Base-by-base conservation (phyloP, 2,329 filamentous ascomycete genomes). In the Xylariaceae sp. region DNA sequence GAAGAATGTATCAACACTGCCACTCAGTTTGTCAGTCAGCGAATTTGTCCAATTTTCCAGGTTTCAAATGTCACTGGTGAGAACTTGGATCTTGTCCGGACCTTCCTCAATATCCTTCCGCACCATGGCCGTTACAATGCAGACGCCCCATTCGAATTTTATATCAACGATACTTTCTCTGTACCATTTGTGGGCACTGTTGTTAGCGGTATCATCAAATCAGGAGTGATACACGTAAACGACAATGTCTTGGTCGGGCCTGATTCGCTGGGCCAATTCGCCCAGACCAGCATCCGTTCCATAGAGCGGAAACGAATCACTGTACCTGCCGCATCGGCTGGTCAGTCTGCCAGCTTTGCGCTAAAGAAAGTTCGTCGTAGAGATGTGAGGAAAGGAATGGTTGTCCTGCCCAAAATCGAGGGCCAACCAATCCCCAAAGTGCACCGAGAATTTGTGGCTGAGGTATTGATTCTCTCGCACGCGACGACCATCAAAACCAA, bases 341-440 rank as follows among this genome's bases (percentile, higher is more conserved):
- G 93, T 0, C 93, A 98, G 65, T 94, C 87, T 19, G 93, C 88
- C 1, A 93, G 87, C 8, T 94, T 98, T 57, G 91, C 93, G 0
- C 64, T 98, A 39, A 90, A 93, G 52, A 85, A 89, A 48, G 78
- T 97, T 3, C 81, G 89, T 37, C 75, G 91, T 32, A 95, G 91
- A 63, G 91, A 97, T 52, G 91, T 98, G 0, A 79, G 93, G 11
- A 98, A 98, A 71, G 93, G 93, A 22, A 97, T 97, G 90, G 93
- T 98, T 2, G 89, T 97, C 4, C 71, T 98, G 22, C 87, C 89
- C 34, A 94, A 90, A 61, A 66, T 83, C 11, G 87, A 94, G 38
- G 81, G 81, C 39, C 75, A 85, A 48, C 79, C 84, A 0, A 71
- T 60, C 55, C 87, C 71, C 50, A 93, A 83, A 51, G 87, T 89